Percentiles rank a stretch among this genome's conserved stretches.
phyloP scores from a whole-genome alignment of 805 yeast genomes.

The Wickerhamiella galacta region DNA sequence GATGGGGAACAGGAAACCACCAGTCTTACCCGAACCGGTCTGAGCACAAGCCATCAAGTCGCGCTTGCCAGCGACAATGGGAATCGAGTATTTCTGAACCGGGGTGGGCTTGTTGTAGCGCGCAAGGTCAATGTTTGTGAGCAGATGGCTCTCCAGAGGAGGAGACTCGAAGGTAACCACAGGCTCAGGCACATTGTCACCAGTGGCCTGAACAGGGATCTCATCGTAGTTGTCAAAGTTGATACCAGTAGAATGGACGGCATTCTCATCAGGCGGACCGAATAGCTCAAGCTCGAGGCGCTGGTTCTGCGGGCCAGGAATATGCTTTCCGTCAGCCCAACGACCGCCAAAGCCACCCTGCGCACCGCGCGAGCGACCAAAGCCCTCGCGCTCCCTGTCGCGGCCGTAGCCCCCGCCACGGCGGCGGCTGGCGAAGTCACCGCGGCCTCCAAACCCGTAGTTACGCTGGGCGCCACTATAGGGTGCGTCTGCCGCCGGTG shows the following conservation, averaged over 20 bases:
- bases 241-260: constrained; percentile 86
- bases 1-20: constrained; percentile 98
- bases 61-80: constrained; percentile 75
- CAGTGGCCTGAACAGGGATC: constrained; percentile 95
- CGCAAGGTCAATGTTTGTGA: constrained; percentile 74
- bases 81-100: constrained; percentile 85
- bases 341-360: constrained; percentile 32
- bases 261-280: constrained; percentile 57
- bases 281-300: constrained; percentile 63
- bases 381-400: constrained; percentile 31
- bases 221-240: constrained; percentile 98
- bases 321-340: constrained; percentile 76
- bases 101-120: constrained; percentile 95
- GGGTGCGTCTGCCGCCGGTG: constrained; percentile 20
- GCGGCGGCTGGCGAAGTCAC: constrained; percentile 20
- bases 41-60: constrained; percentile 97
- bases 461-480: constrained; percentile 10
- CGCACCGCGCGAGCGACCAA: constrained; percentile 9
- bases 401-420: constrained; percentile 21
- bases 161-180: constrained; percentile 76
- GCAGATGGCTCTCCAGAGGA: constrained; percentile 71
- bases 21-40: constrained; percentile 99
- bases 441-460: constrained; percentile 16
- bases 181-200: constrained; percentile 89
- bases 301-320: constrained; percentile 60